Conservation (phyloP, 306 rosid species). For the Castanospermum australe region DNA sequence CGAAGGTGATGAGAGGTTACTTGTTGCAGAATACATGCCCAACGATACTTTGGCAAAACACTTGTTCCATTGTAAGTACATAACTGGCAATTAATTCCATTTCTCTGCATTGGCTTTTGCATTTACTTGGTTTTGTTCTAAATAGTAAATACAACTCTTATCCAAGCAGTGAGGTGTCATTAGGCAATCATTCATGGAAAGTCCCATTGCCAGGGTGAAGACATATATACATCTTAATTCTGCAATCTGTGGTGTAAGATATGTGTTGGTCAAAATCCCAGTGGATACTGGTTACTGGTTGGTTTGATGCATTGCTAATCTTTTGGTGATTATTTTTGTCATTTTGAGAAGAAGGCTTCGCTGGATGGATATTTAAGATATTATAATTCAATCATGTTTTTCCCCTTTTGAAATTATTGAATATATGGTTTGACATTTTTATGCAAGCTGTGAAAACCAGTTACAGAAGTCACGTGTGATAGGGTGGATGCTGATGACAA, state of each 20-base stretch:
- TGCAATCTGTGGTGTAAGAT: not conserved
- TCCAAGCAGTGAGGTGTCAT: not conserved
- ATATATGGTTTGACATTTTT: not conserved
- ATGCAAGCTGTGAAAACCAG: not conserved
- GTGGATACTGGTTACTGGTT: too few relatives aligned
- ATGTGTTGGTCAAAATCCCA: not conserved
- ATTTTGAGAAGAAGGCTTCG: not conserved
- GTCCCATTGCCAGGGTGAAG: not conserved
- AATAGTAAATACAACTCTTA: conserved; percentile 9
- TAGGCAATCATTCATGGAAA: conserved; percentile 1
- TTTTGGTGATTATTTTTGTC: not conserved
- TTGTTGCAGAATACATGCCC: conserved; percentile 87
- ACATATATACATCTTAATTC: not conserved
- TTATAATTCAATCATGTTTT: not conserved
- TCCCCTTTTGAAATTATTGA: not conserved
- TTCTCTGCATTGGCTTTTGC: conserved; percentile 10
- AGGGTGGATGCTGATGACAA: not conserved
- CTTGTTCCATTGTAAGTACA: conserved; percentile 89
- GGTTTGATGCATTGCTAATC: too few relatives aligned
- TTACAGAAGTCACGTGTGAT: not conserved
- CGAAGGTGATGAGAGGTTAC: conserved; percentile 93
- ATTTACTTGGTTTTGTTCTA: conserved; percentile 7
- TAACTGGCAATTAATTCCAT: conserved; percentile 1
- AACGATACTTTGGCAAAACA: conserved; percentile 96
- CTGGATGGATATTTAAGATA: not conserved